Percentiles rank a stretch among this genome's conserved stretches.
Conservation (phyloP, 2,329 filamentous ascomycete species). For the Neoscytalidium dimidiatum region DNA sequence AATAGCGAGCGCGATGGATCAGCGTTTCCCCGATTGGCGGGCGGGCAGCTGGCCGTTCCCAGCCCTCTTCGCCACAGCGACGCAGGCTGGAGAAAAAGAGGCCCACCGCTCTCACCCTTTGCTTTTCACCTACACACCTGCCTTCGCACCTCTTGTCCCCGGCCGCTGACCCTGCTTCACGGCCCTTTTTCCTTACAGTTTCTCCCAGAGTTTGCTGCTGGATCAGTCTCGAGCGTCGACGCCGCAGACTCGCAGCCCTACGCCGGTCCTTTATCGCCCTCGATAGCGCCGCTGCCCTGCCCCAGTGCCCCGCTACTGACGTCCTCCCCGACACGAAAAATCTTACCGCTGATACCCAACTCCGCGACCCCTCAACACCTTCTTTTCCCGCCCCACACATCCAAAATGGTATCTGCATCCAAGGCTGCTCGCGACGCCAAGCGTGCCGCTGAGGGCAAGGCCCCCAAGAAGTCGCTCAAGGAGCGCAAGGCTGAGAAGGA, state of each 20-base stretch:
- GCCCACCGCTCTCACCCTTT: background rate
- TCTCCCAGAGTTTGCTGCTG: background rate
- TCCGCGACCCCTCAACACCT: background rate
- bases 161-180: background rate
- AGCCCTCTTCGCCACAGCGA: slow-evolving; percentile 19
- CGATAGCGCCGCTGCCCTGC: slow-evolving; percentile 13
- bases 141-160: background rate
- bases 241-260: slow-evolving; percentile 18
- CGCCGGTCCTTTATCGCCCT: slow-evolving; percentile 16
- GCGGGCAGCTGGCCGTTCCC: slow-evolving; percentile 13
- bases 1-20: slow-evolving; percentile 14
- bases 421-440: slow-evolving; percentile 70
- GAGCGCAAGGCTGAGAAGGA: slow-evolving; percentile 72
- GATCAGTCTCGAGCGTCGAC: background rate
- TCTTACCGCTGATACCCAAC: slow-evolving; percentile 19
- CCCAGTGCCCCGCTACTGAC: slow-evolving; percentile 21
- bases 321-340: slow-evolving; percentile 19
- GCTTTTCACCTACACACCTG: slow-evolving; percentile 5
- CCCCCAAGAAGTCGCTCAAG: slow-evolving; percentile 74
- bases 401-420: slow-evolving; percentile 66
- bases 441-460: slow-evolving; percentile 67
- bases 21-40: slow-evolving; percentile 20
- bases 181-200: slow-evolving; percentile 3
- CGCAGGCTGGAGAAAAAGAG: slow-evolving; percentile 9
- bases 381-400: slow-evolving; percentile 21